Percentiles rank a stretch among this genome's conserved stretches.
phyloP scores from a whole-genome alignment of 768 basidiomycete species.

The Tubosaeta sp. region DNA sequence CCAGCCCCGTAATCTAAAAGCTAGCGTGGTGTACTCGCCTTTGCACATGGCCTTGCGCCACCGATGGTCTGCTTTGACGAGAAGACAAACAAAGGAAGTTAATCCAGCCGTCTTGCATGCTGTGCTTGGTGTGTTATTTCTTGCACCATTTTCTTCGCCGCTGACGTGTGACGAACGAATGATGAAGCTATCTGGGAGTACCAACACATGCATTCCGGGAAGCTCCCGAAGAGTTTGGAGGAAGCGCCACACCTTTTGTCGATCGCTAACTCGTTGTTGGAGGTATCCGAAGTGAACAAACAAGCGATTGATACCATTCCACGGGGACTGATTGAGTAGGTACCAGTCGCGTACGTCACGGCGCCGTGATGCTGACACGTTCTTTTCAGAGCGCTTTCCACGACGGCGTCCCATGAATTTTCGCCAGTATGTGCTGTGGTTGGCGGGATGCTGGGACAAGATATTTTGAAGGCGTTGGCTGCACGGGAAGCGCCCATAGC shows the following conservation, averaged over 20 bases:
- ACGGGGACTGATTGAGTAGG: constrained; percentile 57
- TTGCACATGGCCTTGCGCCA: constrained; percentile 60
- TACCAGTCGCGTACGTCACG: background rate
- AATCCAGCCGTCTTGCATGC: constrained; percentile 71
- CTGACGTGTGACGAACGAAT: constrained; percentile 12
- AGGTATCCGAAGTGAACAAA: constrained; percentile 63
- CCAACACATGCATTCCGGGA: constrained; percentile 52
- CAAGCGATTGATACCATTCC: constrained; percentile 59
- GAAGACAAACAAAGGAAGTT: constrained; percentile 77
- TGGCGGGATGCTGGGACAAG: constrained; percentile 92
- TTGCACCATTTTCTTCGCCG: background rate
- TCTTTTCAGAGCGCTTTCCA: constrained; percentile 55
- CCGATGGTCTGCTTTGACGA: constrained; percentile 66
- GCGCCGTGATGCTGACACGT: constrained; percentile 6
- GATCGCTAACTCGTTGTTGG: constrained; percentile 61
- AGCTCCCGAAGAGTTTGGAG: constrained; percentile 49
- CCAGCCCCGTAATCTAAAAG: constrained; percentile 53
- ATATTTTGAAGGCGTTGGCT: constrained; percentile 86
- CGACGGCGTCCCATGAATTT: constrained; percentile 78
- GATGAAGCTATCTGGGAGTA: constrained; percentile 78
- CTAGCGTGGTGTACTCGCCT: constrained; percentile 60
- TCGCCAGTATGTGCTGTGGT: constrained; percentile 92
- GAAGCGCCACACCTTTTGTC: constrained; percentile 54
- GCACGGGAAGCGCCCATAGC: constrained; percentile 90
- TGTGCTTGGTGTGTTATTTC: constrained; percentile 54